Conservation (phyloP, 345 rosid species). For the Salix koriyanagi region DNA sequence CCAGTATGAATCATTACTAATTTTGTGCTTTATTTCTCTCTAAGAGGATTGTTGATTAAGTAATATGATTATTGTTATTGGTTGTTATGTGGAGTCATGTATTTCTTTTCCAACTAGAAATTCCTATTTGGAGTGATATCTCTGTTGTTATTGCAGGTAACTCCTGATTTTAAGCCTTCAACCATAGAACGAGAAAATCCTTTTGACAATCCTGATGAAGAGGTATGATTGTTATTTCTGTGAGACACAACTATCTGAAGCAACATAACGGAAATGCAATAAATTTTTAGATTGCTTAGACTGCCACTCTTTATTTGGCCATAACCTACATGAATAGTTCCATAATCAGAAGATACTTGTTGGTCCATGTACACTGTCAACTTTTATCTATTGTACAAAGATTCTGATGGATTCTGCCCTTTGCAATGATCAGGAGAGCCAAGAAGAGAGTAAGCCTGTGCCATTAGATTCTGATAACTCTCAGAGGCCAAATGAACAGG, state of each 20-base stretch:
- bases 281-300: background rate
- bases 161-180: constrained; percentile 41
- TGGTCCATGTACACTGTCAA: constrained; percentile 3
- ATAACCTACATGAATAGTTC: background rate
- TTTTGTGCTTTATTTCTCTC: background rate
- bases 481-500: constrained; percentile 35
- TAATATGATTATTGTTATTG: background rate
- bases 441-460: constrained; percentile 36
- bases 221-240: constrained; percentile 24
- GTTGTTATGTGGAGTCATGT: constrained; percentile 1
- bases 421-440: constrained; percentile 37
- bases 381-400: constrained; percentile 5
- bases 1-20: background rate
- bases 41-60: background rate
- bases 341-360: background rate
- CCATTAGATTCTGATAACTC: constrained; percentile 21
- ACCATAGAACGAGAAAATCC: constrained; percentile 28
- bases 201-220: constrained; percentile 32
- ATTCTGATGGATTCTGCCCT: constrained; percentile 9
- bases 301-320: background rate
- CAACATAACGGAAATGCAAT: background rate
- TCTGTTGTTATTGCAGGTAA: constrained; percentile 21
- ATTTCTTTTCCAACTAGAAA: background rate
- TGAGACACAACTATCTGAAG: background rate
- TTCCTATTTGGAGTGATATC: background rate